Evolutionary conservation across 306 rosid genomes (phyloP).

Genomic region (Vigna unguiculata): DNA sequence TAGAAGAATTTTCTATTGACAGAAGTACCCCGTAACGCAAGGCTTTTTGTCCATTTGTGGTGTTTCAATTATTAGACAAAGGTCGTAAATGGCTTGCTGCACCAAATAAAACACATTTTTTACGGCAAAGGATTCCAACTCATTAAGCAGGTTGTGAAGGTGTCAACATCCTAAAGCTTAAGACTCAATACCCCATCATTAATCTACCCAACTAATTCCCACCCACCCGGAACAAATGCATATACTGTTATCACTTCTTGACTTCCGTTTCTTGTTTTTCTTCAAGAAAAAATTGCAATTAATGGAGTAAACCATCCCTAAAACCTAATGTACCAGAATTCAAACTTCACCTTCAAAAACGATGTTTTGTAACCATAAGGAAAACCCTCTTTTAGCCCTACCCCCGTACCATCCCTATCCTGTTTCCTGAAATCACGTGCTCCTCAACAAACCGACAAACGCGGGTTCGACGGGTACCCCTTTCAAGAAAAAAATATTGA

Average conservation of each 20-base stretch:
- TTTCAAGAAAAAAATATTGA: constrained; percentile 22
- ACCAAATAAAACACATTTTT: neutral
- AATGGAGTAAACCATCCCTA: neutral
- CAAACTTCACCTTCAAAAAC: constrained; percentile 3
- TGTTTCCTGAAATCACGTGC: constrained; percentile 40
- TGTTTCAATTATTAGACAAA: neutral
- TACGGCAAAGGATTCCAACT: neutral
- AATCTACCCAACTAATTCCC: constrained; percentile 1
- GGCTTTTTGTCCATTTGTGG: constrained; percentile 1
- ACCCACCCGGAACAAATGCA: neutral
- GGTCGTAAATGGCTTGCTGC: neutral
- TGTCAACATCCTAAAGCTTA: constrained; percentile 20
- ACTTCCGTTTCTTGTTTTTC: neutral
- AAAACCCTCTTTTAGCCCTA: constrained; percentile 17
- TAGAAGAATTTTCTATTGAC: neutral
- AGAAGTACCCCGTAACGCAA: neutral
- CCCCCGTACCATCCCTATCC: constrained; percentile 17
- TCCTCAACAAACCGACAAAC: constrained; percentile 37
- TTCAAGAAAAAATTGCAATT: neutral
- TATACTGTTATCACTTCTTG: neutral
- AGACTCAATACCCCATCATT: constrained; percentile 1
- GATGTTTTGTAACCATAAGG: neutral
- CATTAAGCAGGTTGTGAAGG: constrained; percentile 7
- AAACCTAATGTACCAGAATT: constrained; percentile 6
- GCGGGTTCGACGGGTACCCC: constrained; percentile 12